Evolutionary conservation across 2,329 filamentous ascomycete genomes (phyloP).

Genomic region (Aspergillus flavus): DNA sequence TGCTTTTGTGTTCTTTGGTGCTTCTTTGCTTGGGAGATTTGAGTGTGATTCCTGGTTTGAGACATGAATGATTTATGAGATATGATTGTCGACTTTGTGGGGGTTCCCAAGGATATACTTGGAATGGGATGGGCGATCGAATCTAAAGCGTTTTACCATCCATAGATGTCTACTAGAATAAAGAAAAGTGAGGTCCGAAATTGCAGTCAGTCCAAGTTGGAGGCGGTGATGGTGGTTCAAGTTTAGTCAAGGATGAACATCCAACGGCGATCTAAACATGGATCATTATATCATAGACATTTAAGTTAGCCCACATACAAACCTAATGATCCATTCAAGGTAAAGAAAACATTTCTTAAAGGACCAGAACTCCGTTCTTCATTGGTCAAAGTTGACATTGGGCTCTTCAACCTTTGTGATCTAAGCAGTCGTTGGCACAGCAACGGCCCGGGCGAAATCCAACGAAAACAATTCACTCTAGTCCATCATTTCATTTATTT

Average conservation of each 20-base stretch:
- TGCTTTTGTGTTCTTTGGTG: constrained; percentile 6
- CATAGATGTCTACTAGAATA: background rate
- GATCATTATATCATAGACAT: background rate
- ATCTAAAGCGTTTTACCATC: background rate
- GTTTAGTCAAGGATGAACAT: background rate
- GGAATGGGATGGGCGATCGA: background rate
- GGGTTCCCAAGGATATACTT: no score
- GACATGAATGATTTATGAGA: constrained; percentile 30
- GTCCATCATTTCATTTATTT: background rate
- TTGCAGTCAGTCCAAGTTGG: background rate
- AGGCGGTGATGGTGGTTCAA: background rate
- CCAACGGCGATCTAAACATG: background rate
- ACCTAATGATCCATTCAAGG: background rate
- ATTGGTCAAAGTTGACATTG: background rate
- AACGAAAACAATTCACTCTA: background rate
- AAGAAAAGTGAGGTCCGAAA: background rate
- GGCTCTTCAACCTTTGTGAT: background rate
- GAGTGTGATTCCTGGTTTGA: background rate
- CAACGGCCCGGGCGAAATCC: constrained; percentile 15
- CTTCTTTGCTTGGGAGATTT: background rate
- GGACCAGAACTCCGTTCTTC: background rate
- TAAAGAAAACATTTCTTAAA: background rate
- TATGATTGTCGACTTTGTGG: constrained; percentile 16
- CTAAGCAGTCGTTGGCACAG: constrained; percentile 23
- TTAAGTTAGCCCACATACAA: background rate